Evolutionary conservation across 2,329 filamentous ascomycete species (phyloP), one percentile per base, ranked within the genome.

Genomic region (Xylaria sp.): DNA sequence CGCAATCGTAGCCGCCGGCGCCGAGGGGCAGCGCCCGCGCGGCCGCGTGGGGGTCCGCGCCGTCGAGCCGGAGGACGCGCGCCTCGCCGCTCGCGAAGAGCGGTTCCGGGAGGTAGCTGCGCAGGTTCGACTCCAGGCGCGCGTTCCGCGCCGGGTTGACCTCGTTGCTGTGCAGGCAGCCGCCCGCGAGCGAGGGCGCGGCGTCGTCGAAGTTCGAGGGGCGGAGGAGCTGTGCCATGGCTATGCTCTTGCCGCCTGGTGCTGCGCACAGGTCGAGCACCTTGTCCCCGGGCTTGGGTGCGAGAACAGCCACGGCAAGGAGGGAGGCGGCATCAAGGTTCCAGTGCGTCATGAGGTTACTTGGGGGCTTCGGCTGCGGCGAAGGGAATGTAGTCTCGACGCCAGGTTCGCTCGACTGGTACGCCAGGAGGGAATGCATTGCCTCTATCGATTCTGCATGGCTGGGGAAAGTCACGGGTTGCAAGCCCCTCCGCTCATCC

Each of bases 251-350:
- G 29, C 69, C 71, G 44, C 71, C 67, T 26, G 72, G 71, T 1
- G 72, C 71, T 4, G 73, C 73, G 51, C 74, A 75, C 8, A 75
- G 64, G 45, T 76, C 74, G 13, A 76, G 63, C 5, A 76, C 65
- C 19, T 69, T 67, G 45, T 75, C 69, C 8, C 70, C 67, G 2
- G 72, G 69, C 39, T 63, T 61, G 7, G 70, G 66, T 39, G 64
- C 58, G 2, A 76, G 68, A 3, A 75, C 43, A 22, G 60, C 59
- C 5, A 70, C 71, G 0, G 62, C 62, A 7, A 69, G 63, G 1
- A 68, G 58, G 2, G 67, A 69, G 6, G 65, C 67, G 2, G 66
- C 67, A 29, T 69, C 67, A 22, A 69, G 44, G 40, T 69, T 69
- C 66, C 66, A 69, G 43, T 69, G 66, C 9, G 65, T 65, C 55